Evolutionary conservation across 139 green algal species (phyloP).

Genomic region (Deuterostichococcus epilithicus): DNA sequence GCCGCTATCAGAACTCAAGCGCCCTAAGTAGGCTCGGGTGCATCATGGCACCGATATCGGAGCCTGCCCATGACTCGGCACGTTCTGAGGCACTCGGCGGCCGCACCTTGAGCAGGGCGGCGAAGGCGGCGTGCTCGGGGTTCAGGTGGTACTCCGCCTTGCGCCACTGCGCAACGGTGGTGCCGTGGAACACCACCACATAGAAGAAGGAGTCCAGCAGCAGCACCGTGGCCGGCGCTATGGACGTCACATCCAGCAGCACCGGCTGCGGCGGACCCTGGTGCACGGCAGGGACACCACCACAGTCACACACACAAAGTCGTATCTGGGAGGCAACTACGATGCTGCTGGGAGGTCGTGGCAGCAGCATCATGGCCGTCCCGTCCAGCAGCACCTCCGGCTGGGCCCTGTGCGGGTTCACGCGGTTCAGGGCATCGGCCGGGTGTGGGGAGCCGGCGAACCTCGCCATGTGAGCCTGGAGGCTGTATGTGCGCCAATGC

Average conservation of each 20-base stretch:
- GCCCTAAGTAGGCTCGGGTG: too few species aligned
- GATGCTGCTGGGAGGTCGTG: too few species aligned
- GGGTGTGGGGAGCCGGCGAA: too few species aligned
- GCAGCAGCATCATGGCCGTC: too few species aligned
- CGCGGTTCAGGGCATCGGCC: too few species aligned
- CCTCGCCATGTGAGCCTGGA: too few species aligned
- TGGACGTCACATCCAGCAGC: conserved; percentile 93
- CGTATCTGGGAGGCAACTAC: too few species aligned
- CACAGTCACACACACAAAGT: background rate
- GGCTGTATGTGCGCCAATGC: background rate
- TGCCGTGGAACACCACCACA: conserved; percentile 90
- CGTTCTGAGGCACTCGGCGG: background rate
- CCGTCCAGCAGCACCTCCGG: too few species aligned
- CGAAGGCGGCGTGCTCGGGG: conserved; percentile 88
- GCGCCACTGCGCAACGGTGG: conserved; percentile 88
- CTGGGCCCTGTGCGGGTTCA: too few species aligned
- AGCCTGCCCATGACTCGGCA: background rate
- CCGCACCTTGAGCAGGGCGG: conserved; percentile 70
- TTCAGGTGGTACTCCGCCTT: conserved; percentile 86
- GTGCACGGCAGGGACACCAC: background rate
- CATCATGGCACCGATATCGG: too few species aligned
- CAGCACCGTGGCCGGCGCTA: conserved; percentile 79
- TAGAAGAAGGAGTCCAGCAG: conserved; percentile 98
- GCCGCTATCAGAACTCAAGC: too few species aligned
- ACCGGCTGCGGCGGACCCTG: conserved; percentile 68